Evolutionary conservation across 352 stramenopile species (phyloP), one percentile per base, ranked within the genome.

Genomic region (Hyphochytrium catenoides): DNA sequence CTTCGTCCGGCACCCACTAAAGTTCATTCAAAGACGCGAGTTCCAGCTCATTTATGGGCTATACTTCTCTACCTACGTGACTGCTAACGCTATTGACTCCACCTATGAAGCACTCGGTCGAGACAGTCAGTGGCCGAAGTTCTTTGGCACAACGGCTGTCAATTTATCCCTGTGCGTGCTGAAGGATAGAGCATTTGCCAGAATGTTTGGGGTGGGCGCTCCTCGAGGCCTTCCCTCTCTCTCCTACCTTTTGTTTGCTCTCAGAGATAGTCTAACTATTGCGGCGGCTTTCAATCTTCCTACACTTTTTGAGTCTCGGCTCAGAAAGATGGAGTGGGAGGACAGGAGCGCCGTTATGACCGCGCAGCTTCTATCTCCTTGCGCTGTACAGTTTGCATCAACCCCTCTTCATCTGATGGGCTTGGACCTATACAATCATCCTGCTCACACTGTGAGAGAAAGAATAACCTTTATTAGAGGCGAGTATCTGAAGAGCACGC

Each of bases 131-230:
- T 65, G 72, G 57, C 74, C 75, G 41, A 85, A 86, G 56, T 87
- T 91, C 44, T 29, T 85, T 21, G 55, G 55, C 43, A 85, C 71
- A 15, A 87, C 74, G 3, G 56, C 67, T 3, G 75, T 86, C 39
- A 91, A 91, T 52, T 85, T 91, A 65, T 69, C 66, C 39, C 55
- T 82, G 30, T 84, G 71, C 40, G 83, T 91, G 34, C 63, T 69
- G 42, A 91, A 90, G 46, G 75, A 88, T 40, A 71, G 65, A 39
- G 70, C 68, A n/a, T 90, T 88, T 41, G 70, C 75, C 24, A 60
- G 62, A 24, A 88, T 88, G 75, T 90, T 90, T 44, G 75, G 75
- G 16, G 66, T 78, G 29, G 73, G 74, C 31, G 61, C 54, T 6
- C 69, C 73, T 8, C 47, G 51, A 0, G 51, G 69, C 22, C 79